Evolutionary conservation across 352 stramenopile species (phyloP), one percentile per base, ranked within the genome.

Genomic region (Phytophthora crassamura): DNA sequence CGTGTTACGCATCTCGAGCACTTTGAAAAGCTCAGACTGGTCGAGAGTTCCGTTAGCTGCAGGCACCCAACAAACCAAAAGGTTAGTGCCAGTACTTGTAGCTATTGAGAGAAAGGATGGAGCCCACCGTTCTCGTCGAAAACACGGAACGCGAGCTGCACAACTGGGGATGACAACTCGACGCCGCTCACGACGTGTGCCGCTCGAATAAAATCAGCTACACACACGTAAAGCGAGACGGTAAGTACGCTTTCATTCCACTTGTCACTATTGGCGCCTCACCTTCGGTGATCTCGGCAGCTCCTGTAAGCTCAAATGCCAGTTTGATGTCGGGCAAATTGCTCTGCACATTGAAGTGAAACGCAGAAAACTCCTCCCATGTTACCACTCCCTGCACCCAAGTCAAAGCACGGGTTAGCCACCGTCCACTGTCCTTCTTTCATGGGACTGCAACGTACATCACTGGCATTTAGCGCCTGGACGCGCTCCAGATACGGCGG

Each of bases 281-380:
- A 85, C 75, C 78, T 78, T 91, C 85, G 9, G 77, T 91, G 64
- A 91, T 88, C 59, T 91, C 85, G 0, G 85, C 75, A 2, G 66
- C 72, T 30, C 72, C 77, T 2, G 69, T 87, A 20, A 93, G 75
- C 40, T 93, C 85, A 47, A 91, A 90, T 10, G 76, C 79, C 25
- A 90, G 62, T 56, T 90, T 84, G 69, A 93, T 93, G 49, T 90
- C 82, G 10, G 75, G 66, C 59, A 93, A 66, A 38, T 91, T 72
- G 67, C 61, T 86, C 61, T 91, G 78, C 15, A 93, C 80, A 60
- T 86, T 69, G 51, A 86, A 90, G 73, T 93, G 78, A 56, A 93
- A 93, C 4, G 75, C 69, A 51, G 75, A 88, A 49, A 91, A 91
- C 41, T 93, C 81, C 12, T 86, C 74, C 83, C 82, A 93, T 3